These are phyloP conservation scores for Microcera coccophila DNA, from an alignment of 2,329 filamentous ascomycete genomes.

Conservation along the genomic window DNA sequence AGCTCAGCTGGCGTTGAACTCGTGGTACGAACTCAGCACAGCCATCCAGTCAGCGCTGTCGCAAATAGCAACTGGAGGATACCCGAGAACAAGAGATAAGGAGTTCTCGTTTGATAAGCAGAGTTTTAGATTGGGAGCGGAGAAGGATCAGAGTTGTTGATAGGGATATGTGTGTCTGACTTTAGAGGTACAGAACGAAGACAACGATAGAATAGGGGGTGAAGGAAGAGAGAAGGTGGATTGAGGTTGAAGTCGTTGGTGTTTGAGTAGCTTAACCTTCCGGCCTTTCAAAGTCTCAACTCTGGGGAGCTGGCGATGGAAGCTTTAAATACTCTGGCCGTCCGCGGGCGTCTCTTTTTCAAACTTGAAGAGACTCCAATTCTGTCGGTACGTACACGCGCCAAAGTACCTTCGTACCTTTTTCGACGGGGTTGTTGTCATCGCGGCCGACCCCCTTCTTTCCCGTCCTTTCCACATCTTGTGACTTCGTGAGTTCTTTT, in stretches of 20 bases:
- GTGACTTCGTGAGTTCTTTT: neutral
- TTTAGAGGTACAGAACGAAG: conserved; percentile 8
- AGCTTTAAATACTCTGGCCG: conserved; percentile 26
- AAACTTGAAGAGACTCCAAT: neutral
- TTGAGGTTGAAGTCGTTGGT: conserved; percentile 9
- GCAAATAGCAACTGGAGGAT: conserved; percentile 27
- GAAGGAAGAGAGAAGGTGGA: conserved; percentile 3
- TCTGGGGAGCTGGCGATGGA: conserved; percentile 27
- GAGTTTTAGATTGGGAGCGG: conserved; percentile 5
- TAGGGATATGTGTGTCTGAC: conserved; percentile 13
- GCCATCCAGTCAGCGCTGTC: conserved; percentile 30
- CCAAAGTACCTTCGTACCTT: conserved; percentile 1
- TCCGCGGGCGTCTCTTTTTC: neutral
- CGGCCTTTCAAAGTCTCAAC: conserved; percentile 19
- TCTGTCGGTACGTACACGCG: neutral
- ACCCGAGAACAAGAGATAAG: conserved; percentile 25
- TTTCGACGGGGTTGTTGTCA: too few species aligned
- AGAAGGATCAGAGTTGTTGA: neutral
- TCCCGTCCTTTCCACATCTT: neutral
- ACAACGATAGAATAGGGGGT: conserved; percentile 7
- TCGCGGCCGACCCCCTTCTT: neutral
- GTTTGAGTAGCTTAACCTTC: conserved; percentile 22
- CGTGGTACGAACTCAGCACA: conserved; percentile 28
- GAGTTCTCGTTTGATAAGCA: conserved; percentile 25
- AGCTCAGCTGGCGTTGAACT: conserved; percentile 19